Conservation (phyloP, 2,329 filamentous ascomycete genomes). For the Ambrosiella beaveri region DNA sequence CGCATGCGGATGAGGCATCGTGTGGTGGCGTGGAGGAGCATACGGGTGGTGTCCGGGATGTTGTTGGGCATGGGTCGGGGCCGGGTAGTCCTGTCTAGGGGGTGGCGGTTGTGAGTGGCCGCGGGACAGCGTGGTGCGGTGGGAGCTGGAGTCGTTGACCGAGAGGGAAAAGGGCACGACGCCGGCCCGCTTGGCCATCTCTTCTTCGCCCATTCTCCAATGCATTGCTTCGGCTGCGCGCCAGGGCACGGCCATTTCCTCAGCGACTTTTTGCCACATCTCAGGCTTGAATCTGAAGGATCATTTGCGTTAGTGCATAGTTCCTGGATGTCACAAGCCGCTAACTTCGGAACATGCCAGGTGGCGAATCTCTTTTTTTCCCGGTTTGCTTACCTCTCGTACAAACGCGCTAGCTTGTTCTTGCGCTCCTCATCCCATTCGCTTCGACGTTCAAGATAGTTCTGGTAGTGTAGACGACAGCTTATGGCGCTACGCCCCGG, state of each 20-base stretch:
- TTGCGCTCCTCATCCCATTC: conserved; percentile 97
- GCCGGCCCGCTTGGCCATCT: conserved; percentile 85
- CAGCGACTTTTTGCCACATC: conserved; percentile 93
- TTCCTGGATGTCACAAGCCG: background rate
- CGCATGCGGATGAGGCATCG: conserved; percentile 20
- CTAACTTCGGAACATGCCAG: background rate
- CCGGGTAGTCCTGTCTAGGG: conserved; percentile 15
- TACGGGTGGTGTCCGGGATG: conserved; percentile 6
- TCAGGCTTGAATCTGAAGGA: conserved; percentile 75
- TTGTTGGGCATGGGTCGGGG: conserved; percentile 1
- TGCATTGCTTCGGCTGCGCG: conserved; percentile 94
- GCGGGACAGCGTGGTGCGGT: conserved; percentile 23
- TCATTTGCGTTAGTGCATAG: conserved; percentile 8
- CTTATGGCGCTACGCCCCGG: conserved; percentile 87
- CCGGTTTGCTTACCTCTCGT: conserved; percentile 60
- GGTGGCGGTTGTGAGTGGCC: conserved; percentile 21
- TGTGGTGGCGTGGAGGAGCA: conserved; percentile 22
- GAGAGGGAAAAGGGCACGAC: conserved; percentile 69
- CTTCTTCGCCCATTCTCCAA: conserved; percentile 83
- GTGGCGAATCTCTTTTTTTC: background rate
- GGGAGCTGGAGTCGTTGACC: conserved; percentile 24
- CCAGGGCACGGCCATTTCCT: conserved; percentile 92
- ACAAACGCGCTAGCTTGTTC: conserved; percentile 85
- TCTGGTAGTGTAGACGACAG: conserved; percentile 89
- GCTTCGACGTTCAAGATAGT: conserved; percentile 81